Conservation (phyloP, 257 asterid genomes). For the Nicotiana knightiana region DNA sequence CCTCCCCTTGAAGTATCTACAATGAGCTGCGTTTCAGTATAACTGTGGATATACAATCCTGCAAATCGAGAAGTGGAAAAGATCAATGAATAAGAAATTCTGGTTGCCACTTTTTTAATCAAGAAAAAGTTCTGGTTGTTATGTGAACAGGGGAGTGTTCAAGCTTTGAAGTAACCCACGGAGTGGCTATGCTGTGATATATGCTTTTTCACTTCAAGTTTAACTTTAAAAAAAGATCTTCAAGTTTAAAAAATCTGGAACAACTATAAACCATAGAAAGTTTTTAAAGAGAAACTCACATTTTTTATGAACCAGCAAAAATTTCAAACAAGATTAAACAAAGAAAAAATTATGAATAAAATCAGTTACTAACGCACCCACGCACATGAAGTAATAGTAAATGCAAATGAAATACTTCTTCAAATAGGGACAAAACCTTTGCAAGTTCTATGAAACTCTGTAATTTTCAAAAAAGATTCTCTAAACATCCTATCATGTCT, state of each 20-base stretch:
- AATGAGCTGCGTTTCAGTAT: conserved; percentile 75
- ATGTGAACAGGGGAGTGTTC: background rate
- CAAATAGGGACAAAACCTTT: background rate
- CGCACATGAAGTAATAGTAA: background rate
- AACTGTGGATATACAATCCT: conserved; percentile 85
- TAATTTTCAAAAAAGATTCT: background rate
- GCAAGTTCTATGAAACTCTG: background rate
- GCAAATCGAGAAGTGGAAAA: conserved; percentile 28
- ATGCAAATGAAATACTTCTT: background rate
- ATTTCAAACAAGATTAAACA: background rate
- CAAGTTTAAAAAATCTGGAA: background rate
- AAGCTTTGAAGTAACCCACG: background rate
- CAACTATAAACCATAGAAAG: background rate
- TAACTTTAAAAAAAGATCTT: background rate
- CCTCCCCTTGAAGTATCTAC: conserved; percentile 98
- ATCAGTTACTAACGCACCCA: background rate
- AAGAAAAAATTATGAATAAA: background rate
- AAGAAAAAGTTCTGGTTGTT: conserved; percentile 8
- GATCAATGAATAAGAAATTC: conserved; percentile 13
- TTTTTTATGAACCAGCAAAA: background rate
- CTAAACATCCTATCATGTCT: background rate
- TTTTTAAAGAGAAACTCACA: background rate
- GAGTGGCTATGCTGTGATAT: background rate
- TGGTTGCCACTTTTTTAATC: background rate
- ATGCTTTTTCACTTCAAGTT: background rate